Percentiles rank a stretch among this genome's conserved stretches.
phyloP scores from a whole-genome alignment of 2,329 filamentous ascomycete species.

The Cladobotryum protrusum region DNA sequence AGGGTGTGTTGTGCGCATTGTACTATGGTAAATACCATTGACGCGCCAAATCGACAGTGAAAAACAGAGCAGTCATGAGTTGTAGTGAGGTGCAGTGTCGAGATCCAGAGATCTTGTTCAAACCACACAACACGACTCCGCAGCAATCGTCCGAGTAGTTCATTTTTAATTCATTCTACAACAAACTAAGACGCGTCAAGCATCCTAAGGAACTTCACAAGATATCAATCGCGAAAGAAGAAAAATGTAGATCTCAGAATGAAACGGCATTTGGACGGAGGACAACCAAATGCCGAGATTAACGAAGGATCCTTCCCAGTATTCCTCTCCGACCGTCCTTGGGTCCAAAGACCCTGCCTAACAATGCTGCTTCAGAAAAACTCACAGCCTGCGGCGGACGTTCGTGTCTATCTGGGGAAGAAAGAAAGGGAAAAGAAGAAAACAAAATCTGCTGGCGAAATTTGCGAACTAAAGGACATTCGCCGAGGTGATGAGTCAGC shows the following conservation, averaged over 20 bases:
- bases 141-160: background rate
- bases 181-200: background rate
- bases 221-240: no score
- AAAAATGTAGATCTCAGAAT: slow-evolving; percentile 52
- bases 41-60: no score
- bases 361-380: slow-evolving; percentile 23
- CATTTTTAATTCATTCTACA: no score
- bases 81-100: no score
- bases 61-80: no score
- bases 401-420: slow-evolving; percentile 47
- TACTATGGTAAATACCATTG: no score
- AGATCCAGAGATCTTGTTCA: no score
- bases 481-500: slow-evolving; percentile 2
- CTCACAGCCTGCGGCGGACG: slow-evolving; percentile 31
- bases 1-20: no score
- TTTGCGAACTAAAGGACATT: background rate
- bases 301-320: slow-evolving; percentile 45
- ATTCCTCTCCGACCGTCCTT: slow-evolving; percentile 40
- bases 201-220: no score
- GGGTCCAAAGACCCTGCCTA: slow-evolving; percentile 31
- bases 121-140: background rate
- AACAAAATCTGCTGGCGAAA: slow-evolving; percentile 5
- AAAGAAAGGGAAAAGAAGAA: slow-evolving; percentile 31
- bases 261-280: slow-evolving; percentile 49
- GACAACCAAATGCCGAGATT: slow-evolving; percentile 46